These are phyloP conservation scores for Fistulinella prunicolor DNA, from an alignment of 768 basidiomycete genomes.

Conservation along the genomic window DNA sequence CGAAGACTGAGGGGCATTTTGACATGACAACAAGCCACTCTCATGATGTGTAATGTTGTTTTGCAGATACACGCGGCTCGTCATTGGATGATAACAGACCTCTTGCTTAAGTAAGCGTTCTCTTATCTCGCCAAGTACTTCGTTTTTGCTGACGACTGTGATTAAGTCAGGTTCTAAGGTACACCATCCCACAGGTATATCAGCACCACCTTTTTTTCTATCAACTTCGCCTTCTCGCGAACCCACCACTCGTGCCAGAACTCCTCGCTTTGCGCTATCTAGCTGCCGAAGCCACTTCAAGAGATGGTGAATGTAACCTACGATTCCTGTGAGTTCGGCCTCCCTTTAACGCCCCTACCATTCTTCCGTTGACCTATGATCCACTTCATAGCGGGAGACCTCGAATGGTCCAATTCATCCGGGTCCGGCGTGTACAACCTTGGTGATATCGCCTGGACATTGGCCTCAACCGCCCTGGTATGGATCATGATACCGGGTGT, in stretches of 20 bases:
- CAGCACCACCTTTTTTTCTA: neutral
- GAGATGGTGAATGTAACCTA: slow-evolving; percentile 47
- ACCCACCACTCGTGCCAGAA: slow-evolving; percentile 1
- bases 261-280: neutral
- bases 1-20: neutral
- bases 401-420: slow-evolving; percentile 28
- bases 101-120: slow-evolving; percentile 15
- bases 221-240: neutral
- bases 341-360: neutral
- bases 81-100: slow-evolving; percentile 23
- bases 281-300: slow-evolving; percentile 2
- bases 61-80: neutral
- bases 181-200: slow-evolving; percentile 29
- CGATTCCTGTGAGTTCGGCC: slow-evolving; percentile 34
- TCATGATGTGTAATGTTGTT: neutral
- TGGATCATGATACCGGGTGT: slow-evolving; percentile 86
- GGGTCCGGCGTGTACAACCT: slow-evolving; percentile 45
- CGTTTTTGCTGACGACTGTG: neutral
- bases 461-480: slow-evolving; percentile 75
- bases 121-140: slow-evolving; percentile 20
- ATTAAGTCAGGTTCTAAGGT: slow-evolving; percentile 1
- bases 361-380: neutral
- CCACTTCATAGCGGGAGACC: slow-evolving; percentile 35
- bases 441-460: slow-evolving; percentile 68
- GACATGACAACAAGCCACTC: slow-evolving; percentile 15